A percentile compares a stretch with the other conserved stretches of the same genome.
phyloP scores from a whole-genome alignment of 495 filamentous ascomycete species.

The Endocarpon pusillum region DNA sequence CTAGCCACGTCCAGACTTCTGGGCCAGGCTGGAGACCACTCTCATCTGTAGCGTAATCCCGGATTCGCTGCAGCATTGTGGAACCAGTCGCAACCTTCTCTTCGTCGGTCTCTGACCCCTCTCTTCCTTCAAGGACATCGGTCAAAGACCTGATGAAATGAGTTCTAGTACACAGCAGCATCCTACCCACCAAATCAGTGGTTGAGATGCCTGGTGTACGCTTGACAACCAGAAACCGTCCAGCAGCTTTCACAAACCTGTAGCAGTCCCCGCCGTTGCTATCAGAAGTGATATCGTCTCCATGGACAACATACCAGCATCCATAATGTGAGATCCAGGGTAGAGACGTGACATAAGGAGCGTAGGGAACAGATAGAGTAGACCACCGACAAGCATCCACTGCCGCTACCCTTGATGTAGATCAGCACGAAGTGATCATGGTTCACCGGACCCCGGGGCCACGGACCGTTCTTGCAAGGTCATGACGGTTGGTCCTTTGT shows the following conservation, averaged over 20 bases:
- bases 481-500: constrained; percentile 98
- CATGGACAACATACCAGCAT: constrained; percentile 84
- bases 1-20: constrained; percentile 67
- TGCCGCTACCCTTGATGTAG: constrained; percentile 43
- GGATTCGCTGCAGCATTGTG: constrained; percentile 52
- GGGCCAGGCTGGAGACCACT: constrained; percentile 50
- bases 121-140: constrained; percentile 45
- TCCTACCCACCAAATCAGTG: constrained; percentile 89
- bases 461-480: constrained; percentile 66
- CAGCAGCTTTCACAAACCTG: constrained; percentile 81
- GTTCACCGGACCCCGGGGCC: not conserved
- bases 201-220: constrained; percentile 94
- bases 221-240: constrained; percentile 84
- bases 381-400: constrained; percentile 93
- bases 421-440: constrained; percentile 11
- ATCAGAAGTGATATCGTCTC: constrained; percentile 77
- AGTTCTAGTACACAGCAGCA: constrained; percentile 79
- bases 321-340: constrained; percentile 90
- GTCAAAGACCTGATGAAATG: constrained; percentile 73
- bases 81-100: constrained; percentile 44
- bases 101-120: constrained; percentile 49
- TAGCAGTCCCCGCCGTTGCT: constrained; percentile 87
- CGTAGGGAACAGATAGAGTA: constrained; percentile 61
- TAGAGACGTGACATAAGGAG: constrained; percentile 87
- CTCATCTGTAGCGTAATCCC: constrained; percentile 74